A percentile compares a stretch with the other conserved stretches of the same genome.
phyloP scores from a whole-genome alignment of 495 filamentous ascomycete genomes.

The Aspergillus baeticus region DNA sequence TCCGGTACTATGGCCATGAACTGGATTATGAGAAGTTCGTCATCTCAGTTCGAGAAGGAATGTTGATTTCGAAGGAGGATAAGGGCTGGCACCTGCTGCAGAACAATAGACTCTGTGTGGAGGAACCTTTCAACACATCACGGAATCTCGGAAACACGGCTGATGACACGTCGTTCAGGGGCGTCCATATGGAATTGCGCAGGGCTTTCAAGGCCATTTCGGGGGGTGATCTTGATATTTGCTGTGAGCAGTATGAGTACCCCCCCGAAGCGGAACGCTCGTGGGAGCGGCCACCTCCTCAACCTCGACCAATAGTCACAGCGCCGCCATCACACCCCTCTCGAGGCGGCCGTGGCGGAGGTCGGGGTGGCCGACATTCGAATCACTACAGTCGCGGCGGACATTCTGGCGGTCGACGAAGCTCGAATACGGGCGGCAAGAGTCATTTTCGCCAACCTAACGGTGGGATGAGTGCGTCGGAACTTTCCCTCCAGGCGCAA shows the following conservation, averaged over 20 bases:
- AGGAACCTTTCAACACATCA: slow-evolving; percentile 92
- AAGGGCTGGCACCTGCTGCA: slow-evolving; percentile 79
- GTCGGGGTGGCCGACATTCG: slow-evolving; percentile 57
- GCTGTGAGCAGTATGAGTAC: slow-evolving; percentile 81
- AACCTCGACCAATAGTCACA: slow-evolving; percentile 59
- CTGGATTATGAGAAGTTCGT: slow-evolving; percentile 83
- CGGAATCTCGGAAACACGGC: slow-evolving; percentile 97
- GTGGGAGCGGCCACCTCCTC: slow-evolving; percentile 68
- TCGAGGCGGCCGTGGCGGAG: slow-evolving; percentile 52
- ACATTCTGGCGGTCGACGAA: slow-evolving; percentile 49
- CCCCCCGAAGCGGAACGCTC: slow-evolving; percentile 79
- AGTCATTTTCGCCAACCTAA: slow-evolving; percentile 35
- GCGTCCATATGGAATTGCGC: slow-evolving; percentile 85
- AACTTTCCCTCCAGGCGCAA: slow-evolving; percentile 48
- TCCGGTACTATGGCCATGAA: slow-evolving; percentile 90
- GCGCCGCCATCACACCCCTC: slow-evolving; percentile 48
- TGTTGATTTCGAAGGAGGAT: slow-evolving; percentile 74
- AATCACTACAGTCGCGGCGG: slow-evolving; percentile 41
- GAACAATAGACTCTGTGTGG: slow-evolving; percentile 86
- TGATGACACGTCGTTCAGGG: slow-evolving; percentile 88
- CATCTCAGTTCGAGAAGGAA: slow-evolving; percentile 84
- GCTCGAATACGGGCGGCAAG: slow-evolving; percentile 51
- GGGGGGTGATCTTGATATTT: slow-evolving; percentile 70
- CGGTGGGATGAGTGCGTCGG: slow-evolving; percentile 32
- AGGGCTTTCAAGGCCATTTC: slow-evolving; percentile 80